Conservation (phyloP, 805 yeast species). For the Metschnikowia koreensis region DNA sequence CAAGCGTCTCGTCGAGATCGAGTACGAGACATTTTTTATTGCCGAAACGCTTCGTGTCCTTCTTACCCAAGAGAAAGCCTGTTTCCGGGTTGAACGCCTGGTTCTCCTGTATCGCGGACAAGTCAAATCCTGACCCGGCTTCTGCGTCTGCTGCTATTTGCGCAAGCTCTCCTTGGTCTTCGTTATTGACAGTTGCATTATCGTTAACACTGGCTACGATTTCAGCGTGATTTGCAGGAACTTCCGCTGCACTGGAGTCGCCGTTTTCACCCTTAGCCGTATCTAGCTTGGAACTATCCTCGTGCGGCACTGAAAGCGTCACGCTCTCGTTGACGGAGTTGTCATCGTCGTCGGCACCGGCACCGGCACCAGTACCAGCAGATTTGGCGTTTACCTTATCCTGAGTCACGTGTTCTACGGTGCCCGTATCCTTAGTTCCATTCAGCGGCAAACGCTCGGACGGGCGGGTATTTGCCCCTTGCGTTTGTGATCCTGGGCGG, state of each 20-base stretch:
- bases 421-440: not conserved
- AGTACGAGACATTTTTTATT: constrained; percentile 82
- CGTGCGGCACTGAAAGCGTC: constrained; percentile 39
- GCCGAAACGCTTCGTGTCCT: constrained; percentile 44
- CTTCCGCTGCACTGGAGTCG: not conserved
- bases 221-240: not conserved
- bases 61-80: constrained; percentile 63
- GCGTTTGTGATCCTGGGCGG: not conserved
- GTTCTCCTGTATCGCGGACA: constrained; percentile 65
- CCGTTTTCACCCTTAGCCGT: constrained; percentile 8
- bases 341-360: constrained; percentile 34
- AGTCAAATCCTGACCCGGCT: constrained; percentile 40
- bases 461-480: not conserved
- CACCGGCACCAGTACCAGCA: constrained; percentile 14
- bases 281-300: constrained; percentile 22
- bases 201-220: constrained; percentile 4
- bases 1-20: constrained; percentile 94
- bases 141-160: constrained; percentile 23
- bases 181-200: not conserved
- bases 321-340: constrained; percentile 41
- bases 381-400: not conserved
- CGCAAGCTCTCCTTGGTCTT: not conserved
- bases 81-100: constrained; percentile 63
- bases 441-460: not conserved
- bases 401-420: not conserved